Percentiles rank a stretch among this genome's conserved stretches.
phyloP scores from a whole-genome alignment of 345 rosid species.

The Salix exigua region DNA sequence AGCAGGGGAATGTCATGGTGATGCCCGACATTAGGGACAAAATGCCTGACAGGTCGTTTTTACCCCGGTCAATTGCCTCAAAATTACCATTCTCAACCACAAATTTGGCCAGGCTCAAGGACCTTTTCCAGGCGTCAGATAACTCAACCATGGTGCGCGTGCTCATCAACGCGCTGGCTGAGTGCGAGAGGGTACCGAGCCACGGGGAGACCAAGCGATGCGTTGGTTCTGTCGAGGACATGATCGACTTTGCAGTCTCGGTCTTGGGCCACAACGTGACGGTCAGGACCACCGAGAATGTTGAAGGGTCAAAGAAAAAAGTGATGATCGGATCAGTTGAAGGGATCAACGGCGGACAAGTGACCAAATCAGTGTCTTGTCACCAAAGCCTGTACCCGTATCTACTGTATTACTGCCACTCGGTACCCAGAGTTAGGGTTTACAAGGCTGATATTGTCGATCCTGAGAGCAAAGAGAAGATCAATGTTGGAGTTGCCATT shows the following conservation, averaged over 20 bases:
- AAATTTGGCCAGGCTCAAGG: background rate
- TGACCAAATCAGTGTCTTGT: conserved; percentile 30
- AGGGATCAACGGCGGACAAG: conserved; percentile 26
- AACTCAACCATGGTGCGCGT: conserved; percentile 20
- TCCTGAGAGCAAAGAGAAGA: conserved; percentile 3
- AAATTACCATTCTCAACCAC: conserved; percentile 25
- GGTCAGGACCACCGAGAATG: conserved; percentile 23
- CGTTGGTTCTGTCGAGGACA: conserved; percentile 26
- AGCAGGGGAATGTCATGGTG: conserved; percentile 23
- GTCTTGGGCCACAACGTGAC: conserved; percentile 19
- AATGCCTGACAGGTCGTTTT: conserved; percentile 28
- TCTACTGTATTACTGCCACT: conserved; percentile 30
- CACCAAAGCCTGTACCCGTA: conserved; percentile 34
- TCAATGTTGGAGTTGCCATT: conserved; percentile 27
- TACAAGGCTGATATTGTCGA: conserved; percentile 26
- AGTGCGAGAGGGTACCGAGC: conserved; percentile 29
- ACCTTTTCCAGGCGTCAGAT: conserved; percentile 17
- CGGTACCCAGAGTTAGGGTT: conserved; percentile 29
- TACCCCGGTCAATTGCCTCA: conserved; percentile 19
- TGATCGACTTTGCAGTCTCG: conserved; percentile 23
- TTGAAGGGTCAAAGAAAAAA: conserved; percentile 17
- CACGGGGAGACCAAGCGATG: conserved; percentile 29
- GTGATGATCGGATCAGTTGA: conserved; percentile 19
- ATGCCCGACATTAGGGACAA: conserved; percentile 30
- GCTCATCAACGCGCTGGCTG: conserved; percentile 16